Base-by-base conservation (phyloP, 106 monocot species). In the Dendrobium officinale region DNA sequence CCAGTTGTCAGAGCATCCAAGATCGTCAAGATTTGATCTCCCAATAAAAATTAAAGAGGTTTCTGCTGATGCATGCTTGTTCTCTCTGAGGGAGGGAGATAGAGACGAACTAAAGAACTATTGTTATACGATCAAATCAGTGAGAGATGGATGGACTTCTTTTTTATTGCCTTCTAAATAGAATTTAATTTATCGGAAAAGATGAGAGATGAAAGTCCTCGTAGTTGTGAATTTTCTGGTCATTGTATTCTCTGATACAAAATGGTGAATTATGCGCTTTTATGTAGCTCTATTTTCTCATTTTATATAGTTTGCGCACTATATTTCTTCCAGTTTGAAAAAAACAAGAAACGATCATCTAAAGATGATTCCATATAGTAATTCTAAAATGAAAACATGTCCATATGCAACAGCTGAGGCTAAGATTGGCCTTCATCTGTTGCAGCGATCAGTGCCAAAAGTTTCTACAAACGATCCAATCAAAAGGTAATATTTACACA, bases 1-100 rank as follows among this genome's bases (percentile, higher is more conserved):
- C 96, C 93, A 37, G 83, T 92, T 74, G 88, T 90, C 18, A 87
- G 91, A 29, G 92, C 96, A 5, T 87, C 96, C 27, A 96, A 93
- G 83, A 92, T 96, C 75, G 85, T 93, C 31, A 90, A 83, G 81
- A 81, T 96, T 58, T 95, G 84, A 82, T 22, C 37, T 15, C 7
- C 22, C 37, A 19, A 51, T 13, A 51, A 51, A 51, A 16, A 19
- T 15, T 13, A 51, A 51, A 51, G 51, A 51, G 51, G 51, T 51
- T 51, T 51, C 51, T 13, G 10, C 15, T 51, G 51, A 15, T 13
- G 51, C 10, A 51, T 51, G 51, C 10, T 51, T 51, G 13, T 51
- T 16, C 51, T 51, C 51, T 51, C 15, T 51, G 51, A 15, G 51
- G 51, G 15, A 51, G 51, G 13, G 51, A 51, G 13, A 13, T 3